Evolutionary conservation across 78 protist species (phyloP).

Genomic region (Dictyostelium intermedium): DNA sequence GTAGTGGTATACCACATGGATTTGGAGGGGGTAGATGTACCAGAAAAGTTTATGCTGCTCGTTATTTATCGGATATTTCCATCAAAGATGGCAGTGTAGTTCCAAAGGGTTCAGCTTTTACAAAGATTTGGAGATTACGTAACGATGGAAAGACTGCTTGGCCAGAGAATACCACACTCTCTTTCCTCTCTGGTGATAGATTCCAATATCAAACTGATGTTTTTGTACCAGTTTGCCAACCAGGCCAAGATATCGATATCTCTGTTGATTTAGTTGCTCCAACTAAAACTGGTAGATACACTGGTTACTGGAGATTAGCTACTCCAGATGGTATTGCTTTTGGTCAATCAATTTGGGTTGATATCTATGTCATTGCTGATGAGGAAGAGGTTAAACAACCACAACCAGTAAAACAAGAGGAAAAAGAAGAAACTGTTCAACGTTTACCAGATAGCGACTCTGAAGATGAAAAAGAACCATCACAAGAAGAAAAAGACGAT

Average conservation of each 20-base stretch:
- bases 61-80: constrained; percentile 80
- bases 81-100: constrained; percentile 76
- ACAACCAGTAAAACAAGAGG: neutral
- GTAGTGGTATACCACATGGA: neutral
- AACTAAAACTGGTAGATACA: constrained; percentile 51
- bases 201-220: neutral
- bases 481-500: neutral
- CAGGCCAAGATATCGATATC: constrained; percentile 62
- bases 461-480: neutral
- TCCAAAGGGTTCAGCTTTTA: constrained; percentile 29
- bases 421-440: neutral
- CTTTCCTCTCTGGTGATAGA: constrained; percentile 76
- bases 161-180: constrained; percentile 65
- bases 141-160: constrained; percentile 74
- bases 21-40: constrained; percentile 21
- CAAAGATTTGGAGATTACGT: constrained; percentile 80
- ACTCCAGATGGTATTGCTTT: constrained; percentile 46
- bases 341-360: constrained; percentile 76
- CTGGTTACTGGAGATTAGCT: constrained; percentile 78
- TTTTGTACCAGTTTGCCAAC: constrained; percentile 8
- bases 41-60: constrained; percentile 19
- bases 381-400: neutral
- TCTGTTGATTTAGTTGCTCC: constrained; percentile 77
- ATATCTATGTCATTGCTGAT: constrained; percentile 22
- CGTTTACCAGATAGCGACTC: constrained; percentile 8